Conservation (phyloP, 371 early-diverging fungal genomes). For the Sporodiniella umbellata region DNA sequence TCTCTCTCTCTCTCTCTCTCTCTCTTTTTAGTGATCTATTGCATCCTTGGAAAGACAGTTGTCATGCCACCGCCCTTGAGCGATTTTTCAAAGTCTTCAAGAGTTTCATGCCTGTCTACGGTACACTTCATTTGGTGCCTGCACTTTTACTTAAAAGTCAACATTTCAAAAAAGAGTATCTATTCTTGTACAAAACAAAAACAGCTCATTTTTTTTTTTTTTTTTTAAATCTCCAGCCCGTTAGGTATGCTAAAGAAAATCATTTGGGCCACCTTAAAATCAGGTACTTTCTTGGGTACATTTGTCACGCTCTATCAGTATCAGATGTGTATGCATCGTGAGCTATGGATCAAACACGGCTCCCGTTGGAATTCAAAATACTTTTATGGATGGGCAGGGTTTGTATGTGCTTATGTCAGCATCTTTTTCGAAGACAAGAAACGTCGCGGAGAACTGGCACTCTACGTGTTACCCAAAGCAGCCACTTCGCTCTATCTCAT, state of each 20-base stretch:
- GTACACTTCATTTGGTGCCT: slow-evolving; percentile 71
- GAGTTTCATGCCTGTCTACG: slow-evolving; percentile 64
- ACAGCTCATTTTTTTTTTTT: not conserved
- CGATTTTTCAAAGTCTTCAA: slow-evolving; percentile 54
- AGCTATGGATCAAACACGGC: slow-evolving; percentile 42
- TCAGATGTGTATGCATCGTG: slow-evolving; percentile 61
- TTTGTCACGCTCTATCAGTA: slow-evolving; percentile 61
- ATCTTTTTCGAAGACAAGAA: slow-evolving; percentile 71
- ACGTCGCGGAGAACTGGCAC: slow-evolving; percentile 64
- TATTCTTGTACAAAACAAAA: not conserved
- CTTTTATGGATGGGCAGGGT: slow-evolving; percentile 61
- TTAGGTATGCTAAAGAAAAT: slow-evolving; percentile 43
- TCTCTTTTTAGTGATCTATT: slow-evolving; percentile 48
- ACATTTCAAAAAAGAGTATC: slow-evolving; percentile 57
- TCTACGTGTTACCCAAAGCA: slow-evolving; percentile 68
- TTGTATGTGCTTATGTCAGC: slow-evolving; percentile 48
- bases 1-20: too few relatives aligned
- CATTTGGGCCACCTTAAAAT: slow-evolving; percentile 52
- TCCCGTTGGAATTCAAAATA: slow-evolving; percentile 50
- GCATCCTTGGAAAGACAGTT: slow-evolving; percentile 63
- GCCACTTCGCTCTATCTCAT: slow-evolving; percentile 56
- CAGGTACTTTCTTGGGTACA: slow-evolving; percentile 59
- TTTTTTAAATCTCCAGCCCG: slow-evolving; percentile 50
- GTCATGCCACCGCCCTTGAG: slow-evolving; percentile 42
- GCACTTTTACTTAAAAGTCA: slow-evolving; percentile 57